Conservation (phyloP, 2,329 filamentous ascomycete genomes). For the Tolypocladium guangdongense region DNA sequence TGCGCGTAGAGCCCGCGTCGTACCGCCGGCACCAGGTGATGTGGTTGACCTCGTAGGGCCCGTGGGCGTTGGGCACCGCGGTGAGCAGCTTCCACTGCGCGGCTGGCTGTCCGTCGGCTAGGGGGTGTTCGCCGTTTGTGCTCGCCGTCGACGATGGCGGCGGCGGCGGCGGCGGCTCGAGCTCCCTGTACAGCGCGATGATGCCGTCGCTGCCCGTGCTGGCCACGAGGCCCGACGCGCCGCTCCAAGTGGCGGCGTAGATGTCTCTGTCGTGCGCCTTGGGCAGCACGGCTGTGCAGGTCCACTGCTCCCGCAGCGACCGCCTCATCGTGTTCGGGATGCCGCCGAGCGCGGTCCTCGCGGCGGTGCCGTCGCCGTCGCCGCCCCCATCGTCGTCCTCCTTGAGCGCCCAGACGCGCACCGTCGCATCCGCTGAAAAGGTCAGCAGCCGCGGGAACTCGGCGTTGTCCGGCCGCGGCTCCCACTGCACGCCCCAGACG, state of each 20-base stretch:
- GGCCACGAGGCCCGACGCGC: constrained; percentile 64
- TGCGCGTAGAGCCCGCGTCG: constrained; percentile 49
- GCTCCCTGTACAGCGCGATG: constrained; percentile 68
- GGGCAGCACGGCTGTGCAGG: constrained; percentile 66
- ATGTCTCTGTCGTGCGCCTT: constrained; percentile 66
- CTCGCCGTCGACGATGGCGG: constrained; percentile 10
- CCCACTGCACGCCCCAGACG: constrained; percentile 81
- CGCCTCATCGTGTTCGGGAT: constrained; percentile 88
- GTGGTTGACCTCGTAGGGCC: constrained; percentile 91
- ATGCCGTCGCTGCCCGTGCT: constrained; percentile 81
- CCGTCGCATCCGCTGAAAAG: constrained; percentile 73
- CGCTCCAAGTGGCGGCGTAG: constrained; percentile 80
- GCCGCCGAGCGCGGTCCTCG: constrained; percentile 37
- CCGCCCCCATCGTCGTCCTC: constrained; percentile 27
- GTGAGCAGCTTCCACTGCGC: constrained; percentile 57
- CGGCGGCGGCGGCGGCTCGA: constrained; percentile 15
- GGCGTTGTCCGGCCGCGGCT: constrained; percentile 29
- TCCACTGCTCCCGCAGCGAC: constrained; percentile 71
- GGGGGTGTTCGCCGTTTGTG: not conserved
- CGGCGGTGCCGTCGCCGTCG: constrained; percentile 14
- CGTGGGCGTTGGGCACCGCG: constrained; percentile 65
- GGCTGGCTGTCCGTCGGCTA: not conserved
- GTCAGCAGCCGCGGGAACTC: constrained; percentile 57
- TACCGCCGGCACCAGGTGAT: constrained; percentile 74
- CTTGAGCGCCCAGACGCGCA: constrained; percentile 68